Evolutionary conservation across 306 rosid genomes (phyloP).

Genomic region (Nissolia schottii): DNA sequence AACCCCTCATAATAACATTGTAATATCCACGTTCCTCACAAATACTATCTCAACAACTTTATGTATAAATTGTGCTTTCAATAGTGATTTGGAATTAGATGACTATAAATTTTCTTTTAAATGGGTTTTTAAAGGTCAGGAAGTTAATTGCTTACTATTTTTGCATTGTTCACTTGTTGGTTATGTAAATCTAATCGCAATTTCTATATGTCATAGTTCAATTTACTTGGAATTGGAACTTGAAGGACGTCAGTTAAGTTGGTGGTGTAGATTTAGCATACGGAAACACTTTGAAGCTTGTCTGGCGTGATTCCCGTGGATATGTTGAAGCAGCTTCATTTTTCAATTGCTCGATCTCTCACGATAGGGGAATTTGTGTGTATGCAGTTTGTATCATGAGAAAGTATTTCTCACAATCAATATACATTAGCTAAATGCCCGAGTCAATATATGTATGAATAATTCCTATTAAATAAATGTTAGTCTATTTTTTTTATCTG

Average conservation of each 20-base stretch:
- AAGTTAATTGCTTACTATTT: not conserved
- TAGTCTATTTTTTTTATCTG: no score
- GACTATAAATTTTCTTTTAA: not conserved
- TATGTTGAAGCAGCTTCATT: not conserved
- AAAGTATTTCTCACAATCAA: no score
- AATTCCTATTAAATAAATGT: no score
- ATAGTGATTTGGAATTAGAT: not conserved
- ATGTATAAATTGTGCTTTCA: not conserved
- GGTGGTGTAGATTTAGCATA: not conserved
- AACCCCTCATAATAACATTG: conserved; percentile 72
- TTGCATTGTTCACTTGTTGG: not conserved
- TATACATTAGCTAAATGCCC: no score
- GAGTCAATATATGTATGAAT: no score
- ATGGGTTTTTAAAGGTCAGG: not conserved
- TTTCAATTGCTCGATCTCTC: no score
- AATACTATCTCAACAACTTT: not conserved
- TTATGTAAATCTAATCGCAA: not conserved
- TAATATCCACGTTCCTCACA: conserved; percentile 23
- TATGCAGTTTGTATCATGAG: no score
- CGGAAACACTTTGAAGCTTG: conserved; percentile 1
- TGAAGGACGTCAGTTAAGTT: conserved; percentile 30
- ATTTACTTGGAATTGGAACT: conserved; percentile 50
- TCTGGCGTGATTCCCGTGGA: not conserved
- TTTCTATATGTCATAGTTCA: conserved; percentile 38
- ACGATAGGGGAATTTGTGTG: no score